A percentile compares a stretch with the other conserved stretches of the same genome.
phyloP scores from a whole-genome alignment of 83 land plant genomes.

The Thuja plicata region DNA sequence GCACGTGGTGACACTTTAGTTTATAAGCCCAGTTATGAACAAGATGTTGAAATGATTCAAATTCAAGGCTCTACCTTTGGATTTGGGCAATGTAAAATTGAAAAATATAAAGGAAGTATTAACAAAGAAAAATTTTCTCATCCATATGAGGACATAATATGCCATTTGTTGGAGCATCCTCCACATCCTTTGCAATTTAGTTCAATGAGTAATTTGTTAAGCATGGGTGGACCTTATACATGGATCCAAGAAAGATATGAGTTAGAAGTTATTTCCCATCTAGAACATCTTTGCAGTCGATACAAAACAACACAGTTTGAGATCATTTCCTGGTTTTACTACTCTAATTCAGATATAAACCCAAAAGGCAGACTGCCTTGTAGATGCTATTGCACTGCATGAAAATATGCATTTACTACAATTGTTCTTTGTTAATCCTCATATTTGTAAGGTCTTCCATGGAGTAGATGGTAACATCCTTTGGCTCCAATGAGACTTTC shows the following conservation, averaged over 20 bases:
- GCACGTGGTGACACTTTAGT: constrained; percentile 8
- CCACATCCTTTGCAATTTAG: constrained; percentile 3
- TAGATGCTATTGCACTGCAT: constrained; percentile 91
- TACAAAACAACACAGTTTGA: constrained; percentile 90
- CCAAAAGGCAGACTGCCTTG: constrained; percentile 64
- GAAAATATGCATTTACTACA: constrained; percentile 74
- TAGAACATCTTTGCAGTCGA: constrained; percentile 81
- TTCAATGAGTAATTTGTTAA: constrained; percentile 17
- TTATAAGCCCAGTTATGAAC: background rate
- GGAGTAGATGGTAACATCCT: constrained; percentile 95
- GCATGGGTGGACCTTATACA: constrained; percentile 36
- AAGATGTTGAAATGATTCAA: constrained; percentile 22
- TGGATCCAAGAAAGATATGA: constrained; percentile 72
- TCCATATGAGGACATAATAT: constrained; percentile 70
- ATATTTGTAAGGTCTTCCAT: constrained; percentile 95
- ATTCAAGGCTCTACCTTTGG: constrained; percentile 14
- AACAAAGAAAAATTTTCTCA: constrained; percentile 29
- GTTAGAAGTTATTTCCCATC: constrained; percentile 47
- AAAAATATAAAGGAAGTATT: constrained; percentile 17
- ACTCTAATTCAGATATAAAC: constrained; percentile 98
- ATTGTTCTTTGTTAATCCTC: constrained; percentile 79
- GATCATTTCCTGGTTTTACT: constrained; percentile 92
- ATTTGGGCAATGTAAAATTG: background rate
- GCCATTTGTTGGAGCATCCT: constrained; percentile 53
- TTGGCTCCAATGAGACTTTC: constrained; percentile 98